Base-by-base conservation (phyloP, 768 basidiomycete genomes). In the Panaeolus cyanescens region DNA sequence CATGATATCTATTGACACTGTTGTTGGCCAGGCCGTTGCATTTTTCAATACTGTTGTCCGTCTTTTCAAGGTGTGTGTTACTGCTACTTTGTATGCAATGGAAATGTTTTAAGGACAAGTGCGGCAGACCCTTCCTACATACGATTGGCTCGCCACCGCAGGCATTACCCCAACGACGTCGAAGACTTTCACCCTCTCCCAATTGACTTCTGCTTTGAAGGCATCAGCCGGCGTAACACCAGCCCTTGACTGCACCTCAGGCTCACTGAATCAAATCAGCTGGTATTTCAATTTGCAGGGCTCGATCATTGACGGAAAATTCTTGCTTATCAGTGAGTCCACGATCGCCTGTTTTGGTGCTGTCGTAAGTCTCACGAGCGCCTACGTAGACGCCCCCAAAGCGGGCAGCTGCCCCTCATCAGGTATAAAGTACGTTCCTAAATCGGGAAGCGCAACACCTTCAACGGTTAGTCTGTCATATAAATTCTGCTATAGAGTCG, bases 131-230 rank as follows among this genome's bases (percentile, higher is more conserved):
- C 83, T 93, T 25, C 89, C 91, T 0, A 93, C 93, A 2, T 92
- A 86, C 71, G 78, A 83, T 15, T 92, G 85, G 85, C 86, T 95
- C 37, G 74, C 78, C 13, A 75, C 81, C 20, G 87, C 81, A n/a
- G 91, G 91, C 25, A 94, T 95, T 65, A 84, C 83, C 3, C 93
- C 93, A 12, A 82, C 81, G n/a, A 74, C 77, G 2, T 77, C 72
- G 62, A 69, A 74, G 65, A 90, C 89, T 0, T 86, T 86, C 70
- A 84, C 84, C 0, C 79, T 90, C 17, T 75, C 83, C 13, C 68
- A 78, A 9, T 68, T 92, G 50, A 78, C 79, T 10, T 69, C 79
- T 34, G 90, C 89, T 2, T 75, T 92, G 54, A 77, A 82, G 70
- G 59, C 74, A 10, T 85, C 79, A 32, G 83, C 82, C 4, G 80